phyloP scores from a whole-genome alignment of 805 yeast species.

The Trichomonascus vanleenenianus region DNA sequence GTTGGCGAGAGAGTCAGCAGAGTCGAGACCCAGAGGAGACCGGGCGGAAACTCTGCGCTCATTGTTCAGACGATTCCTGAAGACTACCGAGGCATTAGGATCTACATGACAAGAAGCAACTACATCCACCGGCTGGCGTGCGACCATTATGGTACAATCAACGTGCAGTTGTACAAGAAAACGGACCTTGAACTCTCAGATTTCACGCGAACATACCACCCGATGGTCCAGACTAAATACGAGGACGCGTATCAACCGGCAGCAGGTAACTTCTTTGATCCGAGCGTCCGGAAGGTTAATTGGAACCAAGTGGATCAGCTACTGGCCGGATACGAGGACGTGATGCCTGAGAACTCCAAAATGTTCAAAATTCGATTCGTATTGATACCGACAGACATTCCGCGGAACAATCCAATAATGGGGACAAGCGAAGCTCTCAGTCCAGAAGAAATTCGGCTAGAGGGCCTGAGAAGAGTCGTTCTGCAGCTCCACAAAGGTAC shows the following conservation, averaged over 20 bases:
- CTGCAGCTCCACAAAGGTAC: constrained; percentile 55
- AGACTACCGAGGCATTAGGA: constrained; percentile 47
- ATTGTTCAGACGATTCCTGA: constrained; percentile 45
- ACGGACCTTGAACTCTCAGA: constrained; percentile 10
- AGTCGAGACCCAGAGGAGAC: constrained; percentile 54
- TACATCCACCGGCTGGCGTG: constrained; percentile 80
- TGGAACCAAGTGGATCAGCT: constrained; percentile 92
- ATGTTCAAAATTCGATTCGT: constrained; percentile 71
- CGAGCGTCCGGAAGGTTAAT: constrained; percentile 40
- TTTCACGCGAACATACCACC: constrained; percentile 34
- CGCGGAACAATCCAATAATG: constrained; percentile 10
- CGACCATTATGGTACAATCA: constrained; percentile 63
- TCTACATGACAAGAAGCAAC: constrained; percentile 70
- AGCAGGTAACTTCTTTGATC: constrained; percentile 46
- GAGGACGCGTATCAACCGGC: constrained; percentile 58
- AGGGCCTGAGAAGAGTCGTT: constrained; percentile 64
- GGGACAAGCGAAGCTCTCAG: constrained; percentile 48
- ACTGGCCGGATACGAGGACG: constrained; percentile 86
- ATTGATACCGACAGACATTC: constrained; percentile 68
- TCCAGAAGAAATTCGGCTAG: constrained; percentile 86
- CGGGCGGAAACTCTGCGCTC: constrained; percentile 47
- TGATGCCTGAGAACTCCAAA: constrained; percentile 38
- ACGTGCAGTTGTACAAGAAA: constrained; percentile 62
- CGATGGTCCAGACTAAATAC: constrained; percentile 69
- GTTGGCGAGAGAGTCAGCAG: constrained; percentile 58